Conservation (phyloP, 768 basidiomycete species). For the Macrolepiota fuliginosa region DNA sequence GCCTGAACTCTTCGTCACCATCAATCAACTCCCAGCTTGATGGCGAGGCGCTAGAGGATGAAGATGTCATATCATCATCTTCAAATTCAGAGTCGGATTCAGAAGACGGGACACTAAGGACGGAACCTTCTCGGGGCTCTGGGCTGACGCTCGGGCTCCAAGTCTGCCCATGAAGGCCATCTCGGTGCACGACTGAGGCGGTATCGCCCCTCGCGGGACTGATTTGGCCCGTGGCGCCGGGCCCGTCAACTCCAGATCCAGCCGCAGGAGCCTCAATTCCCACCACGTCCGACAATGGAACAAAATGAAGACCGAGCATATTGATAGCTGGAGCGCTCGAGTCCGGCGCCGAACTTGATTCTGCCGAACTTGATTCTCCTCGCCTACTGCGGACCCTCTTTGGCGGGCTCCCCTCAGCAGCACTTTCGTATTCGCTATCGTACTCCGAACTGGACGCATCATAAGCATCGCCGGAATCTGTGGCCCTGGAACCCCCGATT, state of each 20-base stretch:
- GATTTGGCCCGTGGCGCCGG: not conserved
- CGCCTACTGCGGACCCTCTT: conserved; percentile 3
- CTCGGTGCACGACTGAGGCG: not conserved
- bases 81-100: conserved; percentile 12
- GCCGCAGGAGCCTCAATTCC: not conserved
- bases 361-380: not conserved
- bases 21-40: conserved; percentile 16
- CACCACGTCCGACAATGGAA: not conserved
- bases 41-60: not conserved
- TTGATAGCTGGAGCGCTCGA: not conserved
- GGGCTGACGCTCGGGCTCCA: conserved; percentile 5
- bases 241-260: not conserved
- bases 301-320: not conserved
- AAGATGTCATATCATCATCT: conserved; percentile 1
- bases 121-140: conserved; percentile 6
- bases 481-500: not conserved
- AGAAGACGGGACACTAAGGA: conserved; percentile 1
- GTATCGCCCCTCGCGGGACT: not conserved
- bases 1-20: not conserved
- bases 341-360: not conserved
- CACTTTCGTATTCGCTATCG: conserved; percentile 6
- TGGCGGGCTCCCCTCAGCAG: conserved; percentile 4
- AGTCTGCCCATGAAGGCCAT: not conserved
- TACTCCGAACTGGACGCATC: conserved; percentile 10
- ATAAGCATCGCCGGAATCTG: not conserved